These are phyloP conservation scores for Sideroxylon spinosum DNA, from an alignment of 179 eudicot species.

Conservation along the genomic window DNA sequence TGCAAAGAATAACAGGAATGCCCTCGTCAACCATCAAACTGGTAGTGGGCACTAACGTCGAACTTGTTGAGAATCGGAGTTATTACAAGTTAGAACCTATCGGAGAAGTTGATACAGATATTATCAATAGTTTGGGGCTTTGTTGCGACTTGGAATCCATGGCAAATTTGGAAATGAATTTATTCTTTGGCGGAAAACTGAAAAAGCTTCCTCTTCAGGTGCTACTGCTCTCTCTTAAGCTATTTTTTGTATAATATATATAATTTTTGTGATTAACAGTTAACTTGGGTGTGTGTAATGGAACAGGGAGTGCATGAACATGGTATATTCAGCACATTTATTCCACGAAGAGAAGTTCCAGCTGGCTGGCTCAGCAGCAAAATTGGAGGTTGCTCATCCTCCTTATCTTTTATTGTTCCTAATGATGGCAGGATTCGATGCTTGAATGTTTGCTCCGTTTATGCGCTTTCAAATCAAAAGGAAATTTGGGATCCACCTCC, in stretches of 20 bases:
- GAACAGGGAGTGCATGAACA: neutral
- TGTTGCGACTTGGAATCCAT: neutral
- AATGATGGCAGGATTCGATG: neutral
- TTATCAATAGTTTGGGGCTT: neutral
- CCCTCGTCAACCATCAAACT: neutral
- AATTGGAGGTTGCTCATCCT: neutral
- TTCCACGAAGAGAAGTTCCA: constrained; percentile 6
- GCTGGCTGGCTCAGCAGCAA: neutral
- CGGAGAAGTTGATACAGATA: neutral
- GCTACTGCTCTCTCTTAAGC: neutral
- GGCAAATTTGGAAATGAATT: neutral
- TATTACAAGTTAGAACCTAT: neutral
- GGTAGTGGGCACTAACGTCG: too few species aligned
- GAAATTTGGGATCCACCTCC: neutral
- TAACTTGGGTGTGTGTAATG: neutral
- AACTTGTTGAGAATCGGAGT: neutral
- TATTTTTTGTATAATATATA: neutral
- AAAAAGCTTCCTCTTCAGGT: neutral
- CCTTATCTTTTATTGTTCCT: neutral
- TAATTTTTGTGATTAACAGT: too few species aligned
- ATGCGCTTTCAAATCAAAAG: neutral
- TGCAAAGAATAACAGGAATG: neutral
- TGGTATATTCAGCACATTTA: constrained; percentile 9
- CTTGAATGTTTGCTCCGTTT: constrained; percentile 1
- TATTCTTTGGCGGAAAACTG: too few species aligned